Conservation (phyloP, 768 basidiomycete species). For the Collybia mongolica region DNA sequence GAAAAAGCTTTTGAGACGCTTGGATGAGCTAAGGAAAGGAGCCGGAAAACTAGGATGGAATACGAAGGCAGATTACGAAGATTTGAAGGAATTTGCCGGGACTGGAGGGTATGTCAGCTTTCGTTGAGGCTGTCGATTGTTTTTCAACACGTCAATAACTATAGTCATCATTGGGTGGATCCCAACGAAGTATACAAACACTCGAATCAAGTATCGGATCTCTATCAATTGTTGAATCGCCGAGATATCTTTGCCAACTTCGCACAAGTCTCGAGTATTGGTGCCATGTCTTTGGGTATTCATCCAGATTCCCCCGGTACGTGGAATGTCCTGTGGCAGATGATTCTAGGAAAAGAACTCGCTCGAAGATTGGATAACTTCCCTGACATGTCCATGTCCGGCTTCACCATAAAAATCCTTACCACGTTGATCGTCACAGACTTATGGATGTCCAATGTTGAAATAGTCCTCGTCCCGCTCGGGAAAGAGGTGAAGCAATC, state of each 20-base stretch:
- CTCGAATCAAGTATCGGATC: not conserved
- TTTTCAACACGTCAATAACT: not conserved
- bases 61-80: not conserved
- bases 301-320: not conserved
- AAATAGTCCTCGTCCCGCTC: not conserved
- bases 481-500: not conserved
- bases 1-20: not conserved
- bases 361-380: not conserved
- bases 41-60: slow-evolving; percentile 2
- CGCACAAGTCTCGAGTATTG: not conserved
- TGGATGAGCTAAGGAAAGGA: not conserved
- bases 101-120: not conserved
- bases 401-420: not conserved
- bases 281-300: not conserved
- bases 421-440: slow-evolving; percentile 1
- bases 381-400: not conserved
- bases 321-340: slow-evolving; percentile 7
- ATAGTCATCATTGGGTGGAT: not conserved
- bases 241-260: slow-evolving; percentile 8
- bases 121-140: not conserved
- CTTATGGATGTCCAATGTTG: slow-evolving; percentile 6
- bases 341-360: slow-evolving; percentile 3
- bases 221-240: slow-evolving; percentile 3
- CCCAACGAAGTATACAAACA: not conserved
- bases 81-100: not conserved